Evolutionary conservation across 805 yeast species (phyloP), one percentile per base, ranked within the genome.

Genomic region (Komagataella mondaviorum): DNA sequence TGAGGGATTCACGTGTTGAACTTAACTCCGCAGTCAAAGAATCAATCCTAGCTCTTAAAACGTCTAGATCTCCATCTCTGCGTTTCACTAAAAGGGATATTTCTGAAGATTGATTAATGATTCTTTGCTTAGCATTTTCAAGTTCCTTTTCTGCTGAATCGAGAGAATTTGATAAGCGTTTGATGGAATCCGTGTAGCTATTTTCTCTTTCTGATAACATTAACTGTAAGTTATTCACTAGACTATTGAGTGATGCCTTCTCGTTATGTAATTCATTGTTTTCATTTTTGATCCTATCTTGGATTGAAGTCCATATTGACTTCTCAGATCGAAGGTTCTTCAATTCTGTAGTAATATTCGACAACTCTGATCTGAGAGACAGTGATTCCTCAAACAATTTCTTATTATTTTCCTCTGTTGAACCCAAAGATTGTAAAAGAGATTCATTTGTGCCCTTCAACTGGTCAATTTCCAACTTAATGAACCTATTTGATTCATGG

Each of bases 41-140:
- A 51, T 81, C 85, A 44, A 84, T 74, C 60, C 81, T 81, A 48
- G 76, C 78, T 68, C 84, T 75, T 64, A 72, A 71, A 50, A 80
- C 76, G 49, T 70, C 73, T 45, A 78, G 68, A 48, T 81, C 79
- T 23, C 73, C 60, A 54, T 83, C 88, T 54, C 72, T 79, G 5
- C 81, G 70, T 24, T 76, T 69, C n/a, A 76, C 60, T 16, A 71
- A 59, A 6, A 76, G 71, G 51, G 73, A 73, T 46, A 81, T 70
- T 55, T 85, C 90, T 52, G 72, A 66, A 23, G 63, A 63, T 47
- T 71, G 75, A 22, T 74, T 71, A 2, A 69, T 71, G 43, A 83
- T 64, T 53, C 71, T 76, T 4, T 69, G 65, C 57, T 76, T 78
- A 44, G 74, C 63, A 2, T 56, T 52, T 12, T 72, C 68, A 47